These are phyloP conservation scores for Leccinum boreale DNA, from an alignment of 768 basidiomycete species.

Conservation along the genomic window DNA sequence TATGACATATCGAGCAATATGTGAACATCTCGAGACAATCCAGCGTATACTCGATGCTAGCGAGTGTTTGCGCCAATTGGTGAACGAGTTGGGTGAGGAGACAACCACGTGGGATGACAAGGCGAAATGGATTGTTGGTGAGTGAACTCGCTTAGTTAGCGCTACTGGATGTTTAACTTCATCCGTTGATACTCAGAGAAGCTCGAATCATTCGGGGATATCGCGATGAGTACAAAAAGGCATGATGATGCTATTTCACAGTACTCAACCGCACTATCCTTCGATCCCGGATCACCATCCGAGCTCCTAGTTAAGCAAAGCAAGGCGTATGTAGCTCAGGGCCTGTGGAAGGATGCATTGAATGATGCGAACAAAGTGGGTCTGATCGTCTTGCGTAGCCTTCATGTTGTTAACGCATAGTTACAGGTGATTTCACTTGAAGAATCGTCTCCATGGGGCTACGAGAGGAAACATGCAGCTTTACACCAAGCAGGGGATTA, in stretches of 20 bases:
- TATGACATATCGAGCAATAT: background rate
- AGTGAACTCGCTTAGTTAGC: background rate
- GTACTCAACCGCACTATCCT: background rate
- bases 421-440: conserved; percentile 3
- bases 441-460: background rate
- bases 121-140: background rate
- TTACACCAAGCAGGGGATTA: background rate
- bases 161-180: background rate
- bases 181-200: background rate
- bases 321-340: background rate
- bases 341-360: background rate
- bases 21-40: background rate
- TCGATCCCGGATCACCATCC: background rate
- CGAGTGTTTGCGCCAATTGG: background rate
- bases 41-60: background rate
- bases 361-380: background rate
- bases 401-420: background rate
- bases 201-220: background rate
- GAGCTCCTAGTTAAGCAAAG: background rate
- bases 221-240: background rate
- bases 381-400: background rate
- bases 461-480: background rate
- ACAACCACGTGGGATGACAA: background rate
- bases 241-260: background rate
- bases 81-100: background rate